These are phyloP conservation scores for Chlamydomonas urium DNA, from an alignment of 139 green algal species.

Conservation along the genomic window DNA sequence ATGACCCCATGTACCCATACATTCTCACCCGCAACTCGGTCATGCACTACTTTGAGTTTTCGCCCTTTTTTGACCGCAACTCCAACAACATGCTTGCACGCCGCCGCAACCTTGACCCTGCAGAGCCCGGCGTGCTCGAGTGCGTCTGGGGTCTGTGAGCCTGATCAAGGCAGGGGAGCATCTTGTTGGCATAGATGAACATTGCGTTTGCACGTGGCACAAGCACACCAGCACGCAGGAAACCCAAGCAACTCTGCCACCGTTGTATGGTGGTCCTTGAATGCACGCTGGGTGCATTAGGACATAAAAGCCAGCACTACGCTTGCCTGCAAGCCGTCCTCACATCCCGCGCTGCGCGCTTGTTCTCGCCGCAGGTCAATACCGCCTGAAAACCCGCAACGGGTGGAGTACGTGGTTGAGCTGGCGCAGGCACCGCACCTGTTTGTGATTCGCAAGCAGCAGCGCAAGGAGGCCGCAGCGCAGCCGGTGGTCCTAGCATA, in stretches of 20 bases:
- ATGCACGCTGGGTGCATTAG: background rate
- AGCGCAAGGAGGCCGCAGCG: slow-evolving; percentile 24
- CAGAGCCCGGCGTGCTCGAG: slow-evolving; percentile 18
- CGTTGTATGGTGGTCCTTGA: background rate
- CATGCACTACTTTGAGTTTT: slow-evolving; percentile 77
- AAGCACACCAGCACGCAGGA: no score
- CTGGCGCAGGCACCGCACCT: slow-evolving; percentile 68
- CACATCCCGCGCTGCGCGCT: no score
- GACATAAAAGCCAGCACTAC: no score
- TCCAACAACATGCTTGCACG: slow-evolving; percentile 69
- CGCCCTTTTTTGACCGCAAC: slow-evolving; percentile 72
- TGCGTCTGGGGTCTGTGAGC: no score
- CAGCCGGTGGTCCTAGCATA: slow-evolving; percentile 21
- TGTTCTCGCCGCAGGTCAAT: slow-evolving; percentile 22
- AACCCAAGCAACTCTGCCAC: no score
- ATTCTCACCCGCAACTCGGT: slow-evolving; percentile 50
- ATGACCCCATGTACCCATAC: slow-evolving; percentile 20
- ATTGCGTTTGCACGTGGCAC: no score
- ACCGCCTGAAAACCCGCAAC: slow-evolving; percentile 45
- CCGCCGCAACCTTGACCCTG: slow-evolving; percentile 35
- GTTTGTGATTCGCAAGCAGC: slow-evolving; percentile 79
- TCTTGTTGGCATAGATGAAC: no score
- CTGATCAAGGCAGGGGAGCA: background rate
- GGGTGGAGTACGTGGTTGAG: slow-evolving; percentile 68
- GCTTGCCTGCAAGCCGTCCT: no score